Conservation (phyloP, 2,329 filamentous ascomycete species). For the Aspergillus persii region DNA sequence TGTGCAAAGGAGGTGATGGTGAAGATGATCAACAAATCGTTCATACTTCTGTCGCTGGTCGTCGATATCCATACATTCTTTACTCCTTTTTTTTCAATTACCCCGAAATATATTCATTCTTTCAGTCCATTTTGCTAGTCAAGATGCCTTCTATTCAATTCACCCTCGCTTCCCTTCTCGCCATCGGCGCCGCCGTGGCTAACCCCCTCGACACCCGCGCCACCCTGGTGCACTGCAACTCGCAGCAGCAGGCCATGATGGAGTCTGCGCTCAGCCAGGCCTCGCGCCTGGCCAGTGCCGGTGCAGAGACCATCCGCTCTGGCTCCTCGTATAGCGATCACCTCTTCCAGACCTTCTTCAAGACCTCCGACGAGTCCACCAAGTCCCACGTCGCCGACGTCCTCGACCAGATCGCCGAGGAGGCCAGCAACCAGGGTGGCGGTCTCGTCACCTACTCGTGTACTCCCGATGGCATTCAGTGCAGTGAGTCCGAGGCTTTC, state of each 20-base stretch:
- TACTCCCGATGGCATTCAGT: background rate
- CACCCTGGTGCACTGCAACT: background rate
- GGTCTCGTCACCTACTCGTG: conserved; percentile 1
- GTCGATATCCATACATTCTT: background rate
- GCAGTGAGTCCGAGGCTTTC: background rate
- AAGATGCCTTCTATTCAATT: conserved; percentile 2
- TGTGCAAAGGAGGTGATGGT: background rate
- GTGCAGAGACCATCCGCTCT: background rate
- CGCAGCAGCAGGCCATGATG: background rate
- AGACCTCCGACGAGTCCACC: background rate
- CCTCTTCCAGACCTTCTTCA: conserved; percentile 5
- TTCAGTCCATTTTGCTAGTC: background rate
- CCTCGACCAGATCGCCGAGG: background rate
- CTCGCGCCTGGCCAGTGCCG: background rate
- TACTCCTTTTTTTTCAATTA: too few species aligned
- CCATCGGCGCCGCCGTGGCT: background rate
- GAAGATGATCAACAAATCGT: background rate
- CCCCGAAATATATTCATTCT: too few species aligned
- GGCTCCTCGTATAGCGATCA: background rate
- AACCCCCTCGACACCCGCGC: background rate
- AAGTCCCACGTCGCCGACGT: background rate
- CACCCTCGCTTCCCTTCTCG: background rate
- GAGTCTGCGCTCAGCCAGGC: background rate
- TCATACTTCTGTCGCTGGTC: background rate
- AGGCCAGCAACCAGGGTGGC: background rate